These are phyloP conservation scores for Hymenotorrendiella dingleyae DNA, from an alignment of 2,329 filamentous ascomycete genomes.

Conservation along the genomic window DNA sequence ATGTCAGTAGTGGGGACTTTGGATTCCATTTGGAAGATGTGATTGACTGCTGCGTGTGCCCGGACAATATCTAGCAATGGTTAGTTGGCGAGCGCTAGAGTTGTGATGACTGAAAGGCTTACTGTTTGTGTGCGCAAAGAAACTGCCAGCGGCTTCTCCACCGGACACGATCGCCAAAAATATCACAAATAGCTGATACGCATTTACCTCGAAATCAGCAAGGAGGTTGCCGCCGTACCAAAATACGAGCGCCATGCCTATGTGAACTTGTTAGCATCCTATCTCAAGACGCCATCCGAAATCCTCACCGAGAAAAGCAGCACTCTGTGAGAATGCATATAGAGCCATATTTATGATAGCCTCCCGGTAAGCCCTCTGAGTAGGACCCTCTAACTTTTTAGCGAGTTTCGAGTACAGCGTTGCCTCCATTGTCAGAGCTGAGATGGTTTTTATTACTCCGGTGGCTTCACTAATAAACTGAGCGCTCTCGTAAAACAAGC, in stretches of 20 bases:
- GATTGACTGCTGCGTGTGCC: conserved; percentile 1
- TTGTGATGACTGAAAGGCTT: too few relatives aligned
- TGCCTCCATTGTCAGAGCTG: conserved; percentile 37
- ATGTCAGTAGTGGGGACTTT: background rate
- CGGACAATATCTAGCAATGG: too few relatives aligned
- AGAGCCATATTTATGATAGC: conserved; percentile 22
- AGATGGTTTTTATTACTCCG: conserved; percentile 38
- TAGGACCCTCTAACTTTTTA: conserved; percentile 26
- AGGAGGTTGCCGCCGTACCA: conserved; percentile 82
- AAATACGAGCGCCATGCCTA: conserved; percentile 77
- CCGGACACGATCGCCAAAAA: conserved; percentile 83
- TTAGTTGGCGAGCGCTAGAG: too few relatives aligned
- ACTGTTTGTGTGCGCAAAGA: conserved; percentile 29
- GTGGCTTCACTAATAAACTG: conserved; percentile 40
- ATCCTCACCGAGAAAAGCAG: background rate
- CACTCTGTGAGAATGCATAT: conserved; percentile 21
- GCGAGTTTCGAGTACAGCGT: conserved; percentile 31
- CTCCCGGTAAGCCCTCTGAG: conserved; percentile 13
- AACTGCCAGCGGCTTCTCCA: conserved; percentile 67
- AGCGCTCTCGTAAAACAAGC: conserved; percentile 42
- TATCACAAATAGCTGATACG: conserved; percentile 85
- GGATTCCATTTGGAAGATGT: background rate
- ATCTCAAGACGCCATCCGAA: conserved; percentile 47
- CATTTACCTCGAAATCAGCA: conserved; percentile 59
- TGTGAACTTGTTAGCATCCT: conserved; percentile 34